Base-by-base conservation (phyloP, 345 rosid genomes). In the Bretschneidera sinensis region DNA sequence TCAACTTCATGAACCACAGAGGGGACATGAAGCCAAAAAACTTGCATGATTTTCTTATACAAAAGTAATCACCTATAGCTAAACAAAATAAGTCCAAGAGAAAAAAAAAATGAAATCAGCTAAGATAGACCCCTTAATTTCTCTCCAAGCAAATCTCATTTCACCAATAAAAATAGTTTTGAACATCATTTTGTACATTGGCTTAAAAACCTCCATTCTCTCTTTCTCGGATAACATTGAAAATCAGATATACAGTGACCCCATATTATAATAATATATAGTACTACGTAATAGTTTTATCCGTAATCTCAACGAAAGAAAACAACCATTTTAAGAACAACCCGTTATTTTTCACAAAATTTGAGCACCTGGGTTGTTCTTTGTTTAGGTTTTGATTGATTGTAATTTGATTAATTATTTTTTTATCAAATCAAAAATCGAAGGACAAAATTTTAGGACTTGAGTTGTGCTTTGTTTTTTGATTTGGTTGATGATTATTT, bases 211-310 rank as follows among this genome's bases (percentile, higher is more conserved):
- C 67, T 19, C n/a, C 51, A 20, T 48, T 22, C 21, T 47, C n/a
- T 21, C 22, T 47, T 53, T 54, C 53, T 48, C 17, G 74, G 79
- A 78, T 78, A 76, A 74, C 81, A 68, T 81, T 79, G 56, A 69
- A 63, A 61, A 56, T 68, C 72, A 17, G 50, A 43, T 57, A 24
- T 17, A 48, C 17, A 15, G 20, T 19, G 57, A 51, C 68, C 74
- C n/a, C n/a, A n/a, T n/a, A 28, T 8, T 28, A 3, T 8, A 28
- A 28, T 28, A n/a, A n/a, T n/a, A n/a, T n/a, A n/a, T n/a, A n/a
- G 33, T 28, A 3, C 3, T 28, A 28, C 33, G 33, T 28, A 28
- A 2, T 28, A 28, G 3, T 28, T 3, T 28, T 57, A 52, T 21
- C 54, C 43, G 3, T 21, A 24, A 22, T 35, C 21, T 48, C 43